phyloP scores from a whole-genome alignment of 805 yeast genomes.

The Kuraishia borneana region DNA sequence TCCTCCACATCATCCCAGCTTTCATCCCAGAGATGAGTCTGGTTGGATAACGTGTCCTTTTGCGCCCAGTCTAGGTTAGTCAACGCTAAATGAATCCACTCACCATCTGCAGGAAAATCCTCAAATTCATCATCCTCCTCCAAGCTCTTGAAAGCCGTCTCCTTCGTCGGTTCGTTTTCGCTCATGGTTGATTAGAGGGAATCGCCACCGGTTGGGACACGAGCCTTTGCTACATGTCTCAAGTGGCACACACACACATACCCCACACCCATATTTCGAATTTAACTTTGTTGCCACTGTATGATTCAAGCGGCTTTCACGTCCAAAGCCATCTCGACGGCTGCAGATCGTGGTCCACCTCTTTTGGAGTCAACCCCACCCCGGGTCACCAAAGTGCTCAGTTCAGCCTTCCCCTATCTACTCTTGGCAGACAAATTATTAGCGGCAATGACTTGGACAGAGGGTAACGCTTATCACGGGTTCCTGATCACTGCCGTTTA shows the following conservation, averaged over 20 bases:
- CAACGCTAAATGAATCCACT: conserved; percentile 9
- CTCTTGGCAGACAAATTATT: conserved; percentile 30
- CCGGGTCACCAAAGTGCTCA: conserved; percentile 31
- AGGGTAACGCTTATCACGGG: conserved; percentile 34
- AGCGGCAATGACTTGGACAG: conserved; percentile 44
- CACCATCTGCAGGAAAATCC: conserved; percentile 83
- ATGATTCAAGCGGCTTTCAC: conserved; percentile 1
- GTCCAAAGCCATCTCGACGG: neutral
- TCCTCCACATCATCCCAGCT: conserved; percentile 97
- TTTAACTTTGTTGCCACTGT: too few relatives aligned
- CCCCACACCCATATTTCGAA: too few relatives aligned
- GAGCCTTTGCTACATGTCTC: too few relatives aligned
- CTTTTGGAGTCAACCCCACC: conserved; percentile 22
- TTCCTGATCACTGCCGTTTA: conserved; percentile 27
- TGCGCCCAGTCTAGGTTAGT: conserved; percentile 52
- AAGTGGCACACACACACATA: too few relatives aligned
- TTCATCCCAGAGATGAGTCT: conserved; percentile 80
- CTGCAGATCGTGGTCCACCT: conserved; percentile 6
- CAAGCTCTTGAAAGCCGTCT: conserved; percentile 43
- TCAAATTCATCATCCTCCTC: conserved; percentile 98
- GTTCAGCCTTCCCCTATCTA: conserved; percentile 35
- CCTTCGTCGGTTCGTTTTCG: neutral
- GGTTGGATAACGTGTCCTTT: conserved; percentile 37
- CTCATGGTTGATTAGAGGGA: too few relatives aligned
- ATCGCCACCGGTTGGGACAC: too few relatives aligned